Percentiles rank a stretch among this genome's conserved stretches.
Evolutionary conservation across 495 filamentous ascomycete species (phyloP).

Genomic region (Ascodesmis nigricans): DNA sequence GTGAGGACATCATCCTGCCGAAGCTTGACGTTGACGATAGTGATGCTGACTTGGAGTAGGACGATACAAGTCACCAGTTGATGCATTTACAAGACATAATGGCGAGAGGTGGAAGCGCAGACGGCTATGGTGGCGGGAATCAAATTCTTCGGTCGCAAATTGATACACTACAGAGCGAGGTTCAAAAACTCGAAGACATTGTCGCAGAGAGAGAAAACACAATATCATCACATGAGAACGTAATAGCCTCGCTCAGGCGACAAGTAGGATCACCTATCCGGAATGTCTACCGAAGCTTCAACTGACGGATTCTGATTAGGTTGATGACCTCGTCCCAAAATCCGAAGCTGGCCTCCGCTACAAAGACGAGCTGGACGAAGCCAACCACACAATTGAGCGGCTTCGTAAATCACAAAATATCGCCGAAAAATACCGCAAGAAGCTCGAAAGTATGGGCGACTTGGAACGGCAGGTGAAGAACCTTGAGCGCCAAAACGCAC

Average conservation of each 20-base stretch:
- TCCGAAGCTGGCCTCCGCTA: conserved; percentile 18
- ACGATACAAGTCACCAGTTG: conserved; percentile 15
- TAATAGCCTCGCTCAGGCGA: conserved; percentile 17
- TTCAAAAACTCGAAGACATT: conserved; percentile 20
- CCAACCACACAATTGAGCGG: conserved; percentile 20
- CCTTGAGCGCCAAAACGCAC: conserved; percentile 17
- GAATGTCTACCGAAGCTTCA: not conserved
- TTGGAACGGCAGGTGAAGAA: conserved; percentile 19
- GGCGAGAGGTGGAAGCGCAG: conserved; percentile 13
- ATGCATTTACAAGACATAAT: conserved; percentile 14
- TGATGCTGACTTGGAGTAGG: conserved; percentile 5
- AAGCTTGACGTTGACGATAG: not conserved
- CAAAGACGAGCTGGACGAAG: conserved; percentile 22
- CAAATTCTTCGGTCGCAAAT: conserved; percentile 1
- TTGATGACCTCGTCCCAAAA: conserved; percentile 19
- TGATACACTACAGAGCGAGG: conserved; percentile 17
- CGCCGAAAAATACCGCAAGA: conserved; percentile 22
- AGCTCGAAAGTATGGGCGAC: conserved; percentile 21
- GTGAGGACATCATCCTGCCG: conserved; percentile 2
- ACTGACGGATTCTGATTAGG: conserved; percentile 3
- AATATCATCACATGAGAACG: conserved; percentile 12
- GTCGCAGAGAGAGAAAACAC: conserved; percentile 19
- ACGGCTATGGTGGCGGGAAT: not conserved
- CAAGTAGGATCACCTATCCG: conserved; percentile 2
- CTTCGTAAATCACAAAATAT: conserved; percentile 20